Evolutionary conservation across 2,329 filamentous ascomycete genomes (phyloP).

Genomic region (Fusarium concolor): DNA sequence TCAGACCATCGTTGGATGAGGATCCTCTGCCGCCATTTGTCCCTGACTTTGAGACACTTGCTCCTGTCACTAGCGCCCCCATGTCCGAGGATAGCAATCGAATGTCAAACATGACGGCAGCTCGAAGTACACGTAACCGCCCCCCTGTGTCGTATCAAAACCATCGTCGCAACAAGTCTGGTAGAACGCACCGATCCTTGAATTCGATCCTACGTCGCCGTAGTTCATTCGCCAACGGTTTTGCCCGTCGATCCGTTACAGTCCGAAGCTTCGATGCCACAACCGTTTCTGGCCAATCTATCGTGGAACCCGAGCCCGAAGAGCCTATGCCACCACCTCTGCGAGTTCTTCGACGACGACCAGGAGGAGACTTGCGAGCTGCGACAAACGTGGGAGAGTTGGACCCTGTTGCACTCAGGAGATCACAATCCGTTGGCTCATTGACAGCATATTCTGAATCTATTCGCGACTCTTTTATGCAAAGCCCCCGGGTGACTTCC

Average conservation of each 20-base stretch:
- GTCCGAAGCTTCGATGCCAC: constrained; percentile 70
- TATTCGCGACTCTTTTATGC: constrained; percentile 67
- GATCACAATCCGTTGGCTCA: constrained; percentile 69
- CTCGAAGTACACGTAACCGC: constrained; percentile 43
- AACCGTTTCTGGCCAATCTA: constrained; percentile 64
- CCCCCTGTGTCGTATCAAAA: constrained; percentile 49
- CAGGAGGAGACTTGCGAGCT: constrained; percentile 79
- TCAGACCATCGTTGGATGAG: constrained; percentile 51
- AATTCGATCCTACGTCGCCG: constrained; percentile 66
- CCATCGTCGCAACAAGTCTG: constrained; percentile 61
- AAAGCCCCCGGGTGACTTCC: constrained; percentile 52
- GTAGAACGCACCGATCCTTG: constrained; percentile 61
- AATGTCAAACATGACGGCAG: constrained; percentile 47
- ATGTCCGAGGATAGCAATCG: constrained; percentile 51
- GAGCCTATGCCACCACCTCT: constrained; percentile 62
- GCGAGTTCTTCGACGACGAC: constrained; percentile 75
- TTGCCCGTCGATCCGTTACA: constrained; percentile 59
- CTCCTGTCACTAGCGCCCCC: constrained; percentile 41
- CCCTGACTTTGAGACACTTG: constrained; percentile 59
- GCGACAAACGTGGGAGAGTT: constrained; percentile 74
- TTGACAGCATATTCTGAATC: constrained; percentile 71
- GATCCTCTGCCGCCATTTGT: constrained; percentile 61
- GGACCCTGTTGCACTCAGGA: constrained; percentile 61
- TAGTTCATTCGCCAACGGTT: constrained; percentile 70
- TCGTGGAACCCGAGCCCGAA: constrained; percentile 57